phyloP scores from a whole-genome alignment of 179 eudicot species.

The Camellia oleifera region DNA sequence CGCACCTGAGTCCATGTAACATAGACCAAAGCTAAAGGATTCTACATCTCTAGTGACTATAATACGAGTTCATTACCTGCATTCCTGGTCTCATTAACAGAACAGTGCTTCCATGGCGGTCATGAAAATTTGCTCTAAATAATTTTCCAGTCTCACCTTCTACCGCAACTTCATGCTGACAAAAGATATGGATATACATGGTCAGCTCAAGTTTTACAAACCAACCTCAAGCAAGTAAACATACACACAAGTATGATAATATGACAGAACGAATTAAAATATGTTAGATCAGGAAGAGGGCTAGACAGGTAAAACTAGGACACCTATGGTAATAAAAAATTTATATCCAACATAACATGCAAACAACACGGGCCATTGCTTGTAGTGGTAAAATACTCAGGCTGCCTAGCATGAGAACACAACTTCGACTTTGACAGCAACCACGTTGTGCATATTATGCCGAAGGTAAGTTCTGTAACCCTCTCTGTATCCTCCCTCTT shows the following conservation, averaged over 20 bases:
- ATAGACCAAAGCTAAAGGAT: background rate
- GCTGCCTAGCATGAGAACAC: background rate
- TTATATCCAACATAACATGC: too few species aligned
- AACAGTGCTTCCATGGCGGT: conserved; percentile 58
- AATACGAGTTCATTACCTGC: conserved; percentile 37
- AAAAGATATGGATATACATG: background rate
- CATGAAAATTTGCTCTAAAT: conserved; percentile 60
- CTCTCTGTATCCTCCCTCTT: too few species aligned
- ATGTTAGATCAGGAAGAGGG: background rate
- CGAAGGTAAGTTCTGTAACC: background rate
- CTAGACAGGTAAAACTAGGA: too few species aligned
- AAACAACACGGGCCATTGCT: too few species aligned
- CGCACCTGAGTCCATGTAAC: background rate
- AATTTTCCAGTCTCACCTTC: conserved; percentile 70
- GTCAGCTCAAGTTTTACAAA: conserved; percentile 7
- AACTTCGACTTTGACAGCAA: background rate
- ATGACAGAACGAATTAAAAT: background rate
- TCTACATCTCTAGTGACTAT: too few species aligned
- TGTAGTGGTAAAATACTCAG: background rate
- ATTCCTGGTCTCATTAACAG: conserved; percentile 58
- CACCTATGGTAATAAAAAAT: too few species aligned
- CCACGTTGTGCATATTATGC: background rate
- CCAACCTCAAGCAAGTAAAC: background rate
- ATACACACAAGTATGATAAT: background rate
- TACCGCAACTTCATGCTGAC: conserved; percentile 55